These are phyloP conservation scores for Pachysolen tannophilus DNA, from an alignment of 805 yeast species.

Conservation along the genomic window DNA sequence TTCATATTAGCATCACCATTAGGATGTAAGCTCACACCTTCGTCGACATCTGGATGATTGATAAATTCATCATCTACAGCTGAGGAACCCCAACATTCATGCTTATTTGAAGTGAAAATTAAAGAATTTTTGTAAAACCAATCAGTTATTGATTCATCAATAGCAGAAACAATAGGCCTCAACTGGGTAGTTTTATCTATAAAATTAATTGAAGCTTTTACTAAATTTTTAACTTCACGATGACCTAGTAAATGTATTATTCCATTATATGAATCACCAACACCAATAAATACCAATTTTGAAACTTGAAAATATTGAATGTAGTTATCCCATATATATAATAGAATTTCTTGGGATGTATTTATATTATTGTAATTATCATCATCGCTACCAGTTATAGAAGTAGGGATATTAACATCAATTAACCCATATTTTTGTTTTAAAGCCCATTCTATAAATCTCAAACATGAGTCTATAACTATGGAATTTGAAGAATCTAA, in stretches of 20 bases:
- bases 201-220: constrained; percentile 64
- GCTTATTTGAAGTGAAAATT: constrained; percentile 66
- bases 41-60: constrained; percentile 16
- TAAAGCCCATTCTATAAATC: constrained; percentile 61
- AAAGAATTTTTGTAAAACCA: constrained; percentile 88
- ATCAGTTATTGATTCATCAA: constrained; percentile 84
- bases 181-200: constrained; percentile 59
- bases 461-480: constrained; percentile 65
- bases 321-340: constrained; percentile 88
- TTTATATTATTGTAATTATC: constrained; percentile 52
- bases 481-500: constrained; percentile 68
- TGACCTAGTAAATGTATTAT: constrained; percentile 85
- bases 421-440: constrained; percentile 63
- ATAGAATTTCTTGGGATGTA: constrained; percentile 67
- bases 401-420: constrained; percentile 74
- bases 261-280: constrained; percentile 85
- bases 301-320: constrained; percentile 65
- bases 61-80: constrained; percentile 11
- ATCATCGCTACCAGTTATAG: constrained; percentile 35
- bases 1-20: constrained; percentile 12
- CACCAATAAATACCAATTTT: constrained; percentile 73
- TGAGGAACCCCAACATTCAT: constrained; percentile 68
- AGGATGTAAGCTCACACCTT: constrained; percentile 18
- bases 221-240: constrained; percentile 54
- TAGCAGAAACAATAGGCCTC: constrained; percentile 73